A percentile compares a stretch with the other conserved stretches of the same genome.
Conservation (phyloP, 805 yeast species). For the Blastobotrys americana region DNA sequence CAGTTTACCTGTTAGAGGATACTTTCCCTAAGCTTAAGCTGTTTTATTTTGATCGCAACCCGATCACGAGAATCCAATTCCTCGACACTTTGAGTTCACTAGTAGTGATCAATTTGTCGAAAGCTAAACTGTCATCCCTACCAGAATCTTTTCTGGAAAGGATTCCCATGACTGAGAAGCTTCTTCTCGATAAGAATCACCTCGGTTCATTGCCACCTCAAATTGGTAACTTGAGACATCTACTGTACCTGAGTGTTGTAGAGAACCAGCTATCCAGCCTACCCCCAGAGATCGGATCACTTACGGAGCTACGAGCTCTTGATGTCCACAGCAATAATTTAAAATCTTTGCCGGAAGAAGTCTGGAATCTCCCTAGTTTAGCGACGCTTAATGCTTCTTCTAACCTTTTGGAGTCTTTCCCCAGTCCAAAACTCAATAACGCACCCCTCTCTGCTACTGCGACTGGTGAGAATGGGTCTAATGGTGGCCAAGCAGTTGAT, state of each 20-base stretch:
- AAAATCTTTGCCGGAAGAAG: slow-evolving; percentile 55
- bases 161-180: slow-evolving; percentile 60
- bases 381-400: slow-evolving; percentile 63
- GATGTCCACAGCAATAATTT: slow-evolving; percentile 84
- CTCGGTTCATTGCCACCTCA: slow-evolving; percentile 68
- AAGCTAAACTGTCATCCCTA: slow-evolving; percentile 73
- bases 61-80: slow-evolving; percentile 62
- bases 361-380: slow-evolving; percentile 56
- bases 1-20: slow-evolving; percentile 62
- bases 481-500: slow-evolving; percentile 3
- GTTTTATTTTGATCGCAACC: slow-evolving; percentile 73
- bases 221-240: slow-evolving; percentile 48
- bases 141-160: slow-evolving; percentile 55
- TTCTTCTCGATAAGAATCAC: slow-evolving; percentile 76
- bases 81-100: slow-evolving; percentile 48
- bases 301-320: slow-evolving; percentile 53
- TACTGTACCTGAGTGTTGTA: slow-evolving; percentile 61
- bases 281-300: slow-evolving; percentile 57
- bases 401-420: slow-evolving; percentile 55
- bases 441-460: slow-evolving; percentile 25
- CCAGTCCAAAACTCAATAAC: slow-evolving; percentile 32
- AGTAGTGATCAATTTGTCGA: slow-evolving; percentile 66
- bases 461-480: background rate
- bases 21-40: slow-evolving; percentile 56
- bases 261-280: slow-evolving; percentile 67